Percentiles rank a stretch among this genome's conserved stretches.
These are phyloP conservation scores for Phytophthora citrophthora DNA, from an alignment of 352 stramenopile genomes.

Conservation along the genomic window DNA sequence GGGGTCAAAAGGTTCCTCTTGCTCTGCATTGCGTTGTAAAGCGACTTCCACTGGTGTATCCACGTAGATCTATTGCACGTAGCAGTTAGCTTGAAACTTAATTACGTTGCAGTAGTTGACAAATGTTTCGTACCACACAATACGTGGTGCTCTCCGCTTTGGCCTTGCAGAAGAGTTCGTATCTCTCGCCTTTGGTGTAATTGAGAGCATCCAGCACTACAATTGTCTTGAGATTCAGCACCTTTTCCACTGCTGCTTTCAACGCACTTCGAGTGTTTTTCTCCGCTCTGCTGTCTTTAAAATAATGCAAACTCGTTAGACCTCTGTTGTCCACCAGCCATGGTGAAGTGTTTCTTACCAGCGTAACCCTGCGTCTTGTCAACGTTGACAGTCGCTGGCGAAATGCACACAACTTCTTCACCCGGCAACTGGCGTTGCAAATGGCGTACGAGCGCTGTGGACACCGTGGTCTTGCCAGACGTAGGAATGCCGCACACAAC, in stretches of 20 bases:
- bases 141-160: constrained; percentile 91
- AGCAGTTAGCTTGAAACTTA: too few species aligned
- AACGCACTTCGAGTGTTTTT: constrained; percentile 77
- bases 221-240: constrained; percentile 69
- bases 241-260: constrained; percentile 67
- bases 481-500: constrained; percentile 74
- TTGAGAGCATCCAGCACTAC: constrained; percentile 95
- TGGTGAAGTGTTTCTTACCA: constrained; percentile 34
- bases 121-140: constrained; percentile 67
- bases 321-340: constrained; percentile 15
- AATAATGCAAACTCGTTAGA: background rate
- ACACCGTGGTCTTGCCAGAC: constrained; percentile 69
- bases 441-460: constrained; percentile 54
- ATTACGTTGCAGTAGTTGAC: too few species aligned
- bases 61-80: constrained; percentile 58
- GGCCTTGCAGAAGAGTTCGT: constrained; percentile 95
- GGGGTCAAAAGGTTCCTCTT: constrained; percentile 45
- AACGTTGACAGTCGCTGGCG: constrained; percentile 66
- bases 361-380: constrained; percentile 62
- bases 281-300: constrained; percentile 61
- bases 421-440: constrained; percentile 45
- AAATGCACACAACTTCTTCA: constrained; percentile 64
- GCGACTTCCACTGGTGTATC: constrained; percentile 70
- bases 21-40: constrained; percentile 57
- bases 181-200: constrained; percentile 96